Evolutionary conservation across 345 rosid genomes (phyloP).

Genomic region (Brassica incana): DNA sequence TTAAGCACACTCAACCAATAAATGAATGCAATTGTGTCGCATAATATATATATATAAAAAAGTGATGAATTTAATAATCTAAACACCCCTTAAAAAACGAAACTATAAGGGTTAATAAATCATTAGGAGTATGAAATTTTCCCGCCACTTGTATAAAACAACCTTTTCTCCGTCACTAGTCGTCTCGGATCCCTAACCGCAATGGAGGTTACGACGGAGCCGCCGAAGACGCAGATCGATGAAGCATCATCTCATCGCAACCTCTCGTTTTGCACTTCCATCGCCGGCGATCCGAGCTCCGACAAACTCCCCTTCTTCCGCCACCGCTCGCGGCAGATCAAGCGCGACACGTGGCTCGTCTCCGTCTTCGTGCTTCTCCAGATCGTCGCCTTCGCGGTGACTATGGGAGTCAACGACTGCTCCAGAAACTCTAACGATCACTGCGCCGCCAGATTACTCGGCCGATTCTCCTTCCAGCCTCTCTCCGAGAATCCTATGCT

Average conservation of each 20-base stretch:
- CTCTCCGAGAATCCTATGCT: conserved; percentile 83
- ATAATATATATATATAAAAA: no score
- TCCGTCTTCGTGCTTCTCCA: conserved; percentile 76
- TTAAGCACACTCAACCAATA: background rate
- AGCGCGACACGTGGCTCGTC: conserved; percentile 76
- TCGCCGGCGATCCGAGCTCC: conserved; percentile 25
- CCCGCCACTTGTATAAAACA: conserved; percentile 27
- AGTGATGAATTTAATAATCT: no score
- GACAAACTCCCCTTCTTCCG: conserved; percentile 62
- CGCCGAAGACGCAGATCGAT: conserved; percentile 30
- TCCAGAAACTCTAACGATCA: conserved; percentile 52
- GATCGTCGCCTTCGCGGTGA: conserved; percentile 56
- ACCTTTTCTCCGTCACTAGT: background rate
- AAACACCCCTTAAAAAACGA: no score
- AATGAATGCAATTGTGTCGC: no score
- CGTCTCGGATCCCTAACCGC: conserved; percentile 13
- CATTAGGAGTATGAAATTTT: background rate
- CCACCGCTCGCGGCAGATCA: conserved; percentile 54
- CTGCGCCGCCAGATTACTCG: conserved; percentile 48
- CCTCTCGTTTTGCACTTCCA: conserved; percentile 19
- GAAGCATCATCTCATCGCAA: conserved; percentile 28
- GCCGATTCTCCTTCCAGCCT: conserved; percentile 73
- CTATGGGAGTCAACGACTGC: conserved; percentile 73
- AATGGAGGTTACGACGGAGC: conserved; percentile 30
- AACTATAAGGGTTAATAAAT: no score